Conservation (phyloP, 202 grass and related monocot species). For the Panicum hallii region DNA sequence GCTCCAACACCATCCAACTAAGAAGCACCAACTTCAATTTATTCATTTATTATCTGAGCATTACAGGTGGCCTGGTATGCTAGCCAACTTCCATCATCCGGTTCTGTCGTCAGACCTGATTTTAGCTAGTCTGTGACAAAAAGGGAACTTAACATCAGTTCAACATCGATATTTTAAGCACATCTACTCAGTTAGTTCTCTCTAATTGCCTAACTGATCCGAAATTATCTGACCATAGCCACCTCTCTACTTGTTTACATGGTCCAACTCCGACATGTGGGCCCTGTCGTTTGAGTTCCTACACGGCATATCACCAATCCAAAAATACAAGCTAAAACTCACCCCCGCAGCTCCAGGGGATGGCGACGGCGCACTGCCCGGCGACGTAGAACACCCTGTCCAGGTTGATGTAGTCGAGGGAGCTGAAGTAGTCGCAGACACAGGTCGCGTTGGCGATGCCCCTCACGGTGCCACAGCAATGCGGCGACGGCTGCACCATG, state of each 20-base stretch:
- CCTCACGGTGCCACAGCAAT: slow-evolving; percentile 25
- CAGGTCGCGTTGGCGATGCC: slow-evolving; percentile 5
- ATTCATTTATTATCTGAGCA: background rate
- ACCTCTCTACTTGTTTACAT: background rate
- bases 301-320: too few species aligned
- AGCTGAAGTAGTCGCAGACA: slow-evolving; percentile 34
- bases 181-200: too few species aligned
- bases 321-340: background rate
- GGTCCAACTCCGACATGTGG: too few species aligned
- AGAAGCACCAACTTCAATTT: background rate
- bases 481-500: background rate
- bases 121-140: background rate
- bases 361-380: slow-evolving; percentile 22
- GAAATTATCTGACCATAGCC: too few species aligned
- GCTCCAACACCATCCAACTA: background rate
- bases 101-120: background rate
- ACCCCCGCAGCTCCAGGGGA: slow-evolving; percentile 32
- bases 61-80: background rate
- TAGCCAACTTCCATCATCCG: background rate
- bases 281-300: too few species aligned
- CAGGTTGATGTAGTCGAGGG: background rate
- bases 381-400: slow-evolving; percentile 33
- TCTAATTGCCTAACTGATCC: background rate
- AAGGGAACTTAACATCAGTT: background rate
- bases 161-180: background rate